phyloP scores from a whole-genome alignment of 306 rosid genomes.

The Fragaria ananassa region DNA sequence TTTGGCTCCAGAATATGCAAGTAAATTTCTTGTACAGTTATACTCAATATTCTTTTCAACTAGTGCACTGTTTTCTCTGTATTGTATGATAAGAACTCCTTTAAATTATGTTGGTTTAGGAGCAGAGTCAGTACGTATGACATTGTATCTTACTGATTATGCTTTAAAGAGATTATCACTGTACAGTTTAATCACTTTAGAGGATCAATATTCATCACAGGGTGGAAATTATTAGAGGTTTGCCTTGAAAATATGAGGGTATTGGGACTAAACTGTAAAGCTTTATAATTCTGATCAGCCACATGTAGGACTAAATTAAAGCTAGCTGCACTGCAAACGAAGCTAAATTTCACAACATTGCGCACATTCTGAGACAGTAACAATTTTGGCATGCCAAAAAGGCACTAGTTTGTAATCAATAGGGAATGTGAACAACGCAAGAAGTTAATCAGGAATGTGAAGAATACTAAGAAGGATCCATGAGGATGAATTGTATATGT shows the following conservation, averaged over 20 bases:
- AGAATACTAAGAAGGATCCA: background rate
- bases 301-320: background rate
- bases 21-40: conserved; percentile 26
- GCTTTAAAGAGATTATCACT: background rate
- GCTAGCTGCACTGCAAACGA: background rate
- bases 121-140: background rate
- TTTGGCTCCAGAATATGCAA: conserved; percentile 93
- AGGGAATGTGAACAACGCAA: background rate
- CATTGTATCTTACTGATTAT: background rate
- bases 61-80: background rate
- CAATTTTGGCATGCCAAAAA: background rate
- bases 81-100: background rate
- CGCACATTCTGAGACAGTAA: background rate
- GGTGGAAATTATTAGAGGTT: background rate
- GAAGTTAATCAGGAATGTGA: background rate
- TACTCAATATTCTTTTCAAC: background rate
- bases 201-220: background rate
- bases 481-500: background rate
- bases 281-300: background rate
- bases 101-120: background rate
- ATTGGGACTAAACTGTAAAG: background rate
- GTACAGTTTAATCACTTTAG: background rate
- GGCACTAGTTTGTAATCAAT: background rate
- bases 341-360: background rate
- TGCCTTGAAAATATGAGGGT: background rate